Evolutionary conservation across 1,284 basidiomycete species (phyloP).

Genomic region (Boletus sp.): DNA sequence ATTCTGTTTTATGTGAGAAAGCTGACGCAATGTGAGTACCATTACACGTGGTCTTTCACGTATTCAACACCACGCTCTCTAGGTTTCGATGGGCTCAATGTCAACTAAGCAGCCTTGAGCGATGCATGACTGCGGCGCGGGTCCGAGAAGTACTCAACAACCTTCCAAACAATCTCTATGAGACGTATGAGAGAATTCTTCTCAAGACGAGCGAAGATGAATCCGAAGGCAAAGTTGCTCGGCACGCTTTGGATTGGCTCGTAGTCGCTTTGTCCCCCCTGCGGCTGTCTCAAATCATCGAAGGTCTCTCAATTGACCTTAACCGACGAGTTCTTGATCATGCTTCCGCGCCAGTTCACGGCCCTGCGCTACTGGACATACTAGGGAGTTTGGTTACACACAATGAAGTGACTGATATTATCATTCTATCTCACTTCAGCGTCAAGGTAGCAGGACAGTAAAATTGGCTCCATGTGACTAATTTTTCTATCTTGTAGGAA

Average conservation of each 20-base stretch:
- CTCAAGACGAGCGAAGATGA: conserved; percentile 5
- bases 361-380: conserved; percentile 11
- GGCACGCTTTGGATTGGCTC: conserved; percentile 14
- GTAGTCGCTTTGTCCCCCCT: conserved; percentile 11
- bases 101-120: conserved; percentile 3
- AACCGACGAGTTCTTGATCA: background rate
- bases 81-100: conserved; percentile 22
- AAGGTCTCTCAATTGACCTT: conserved; percentile 12
- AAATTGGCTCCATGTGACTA: background rate
- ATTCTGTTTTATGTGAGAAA: background rate
- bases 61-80: background rate
- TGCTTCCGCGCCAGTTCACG: conserved; percentile 8
- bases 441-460: background rate
- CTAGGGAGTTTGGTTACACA: conserved; percentile 1
- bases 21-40: conserved; percentile 17
- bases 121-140: background rate
- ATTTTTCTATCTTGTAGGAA: conserved; percentile 3
- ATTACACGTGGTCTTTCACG: background rate
- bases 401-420: background rate
- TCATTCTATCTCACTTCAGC: conserved; percentile 13
- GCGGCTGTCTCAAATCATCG: conserved; percentile 16
- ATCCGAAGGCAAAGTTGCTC: background rate
- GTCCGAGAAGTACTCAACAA: background rate
- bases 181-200: conserved; percentile 1
- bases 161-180: background rate